phyloP scores from a whole-genome alignment of 1,284 basidiomycete genomes.

The Afroboletus lepidellus region DNA sequence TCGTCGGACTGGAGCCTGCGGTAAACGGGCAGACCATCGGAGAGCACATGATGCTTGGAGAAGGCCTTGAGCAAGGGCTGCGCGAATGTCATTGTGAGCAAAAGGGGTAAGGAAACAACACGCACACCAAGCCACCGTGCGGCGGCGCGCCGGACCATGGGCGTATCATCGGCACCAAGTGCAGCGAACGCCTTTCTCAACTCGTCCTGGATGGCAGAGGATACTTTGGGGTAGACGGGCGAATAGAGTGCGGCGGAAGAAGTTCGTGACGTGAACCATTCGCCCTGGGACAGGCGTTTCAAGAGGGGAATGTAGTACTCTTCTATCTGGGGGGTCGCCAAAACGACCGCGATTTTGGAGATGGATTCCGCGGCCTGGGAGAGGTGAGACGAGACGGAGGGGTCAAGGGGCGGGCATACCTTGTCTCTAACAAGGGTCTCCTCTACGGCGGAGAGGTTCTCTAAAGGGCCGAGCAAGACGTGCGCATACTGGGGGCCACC shows the following conservation, averaged over 20 bases:
- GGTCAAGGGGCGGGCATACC: slow-evolving; percentile 45
- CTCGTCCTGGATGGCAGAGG: slow-evolving; percentile 79
- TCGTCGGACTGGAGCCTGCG: slow-evolving; percentile 94
- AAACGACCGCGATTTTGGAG: slow-evolving; percentile 82
- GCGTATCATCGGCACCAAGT: slow-evolving; percentile 93
- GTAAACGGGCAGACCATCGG: slow-evolving; percentile 92
- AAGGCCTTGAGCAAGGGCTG: slow-evolving; percentile 80
- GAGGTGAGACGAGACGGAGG: slow-evolving; percentile 13
- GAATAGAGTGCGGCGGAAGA: slow-evolving; percentile 95
- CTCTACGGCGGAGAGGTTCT: slow-evolving; percentile 95
- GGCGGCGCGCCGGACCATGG: slow-evolving; percentile 97
- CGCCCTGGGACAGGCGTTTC: slow-evolving; percentile 86
- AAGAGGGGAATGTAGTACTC: slow-evolving; percentile 91
- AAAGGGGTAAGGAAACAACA: slow-evolving; percentile 19
- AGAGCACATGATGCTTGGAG: slow-evolving; percentile 76
- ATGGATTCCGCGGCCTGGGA: slow-evolving; percentile 92
- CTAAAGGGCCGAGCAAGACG: slow-evolving; percentile 87
- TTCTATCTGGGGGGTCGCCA: slow-evolving; percentile 84
- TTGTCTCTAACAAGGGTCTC: slow-evolving; percentile 99
- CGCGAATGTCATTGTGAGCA: slow-evolving; percentile 8
- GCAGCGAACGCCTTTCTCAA: slow-evolving; percentile 84
- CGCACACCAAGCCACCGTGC: slow-evolving; percentile 94
- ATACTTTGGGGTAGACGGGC: slow-evolving; percentile 85
- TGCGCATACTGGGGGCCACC: slow-evolving; percentile 91
- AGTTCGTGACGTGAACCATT: slow-evolving; percentile 99